These are phyloP conservation scores for Coelastrella sp. DNA, from an alignment of 139 green algal species.

Conservation along the genomic window DNA sequence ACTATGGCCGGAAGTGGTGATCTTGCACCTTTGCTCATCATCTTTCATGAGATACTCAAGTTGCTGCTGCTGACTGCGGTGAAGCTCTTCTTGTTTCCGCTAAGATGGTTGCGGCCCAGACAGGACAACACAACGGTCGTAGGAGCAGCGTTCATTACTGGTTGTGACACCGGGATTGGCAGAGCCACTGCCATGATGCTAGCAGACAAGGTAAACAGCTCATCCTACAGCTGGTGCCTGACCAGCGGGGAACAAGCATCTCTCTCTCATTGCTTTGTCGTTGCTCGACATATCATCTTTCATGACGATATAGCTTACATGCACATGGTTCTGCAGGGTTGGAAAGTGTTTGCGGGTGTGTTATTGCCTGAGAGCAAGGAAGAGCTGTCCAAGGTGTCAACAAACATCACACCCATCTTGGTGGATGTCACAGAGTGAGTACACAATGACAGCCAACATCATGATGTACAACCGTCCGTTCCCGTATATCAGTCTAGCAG, in stretches of 20 bases:
- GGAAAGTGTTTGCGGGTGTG: conserved; percentile 8
- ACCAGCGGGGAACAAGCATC: no score
- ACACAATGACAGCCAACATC: no score
- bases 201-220: conserved; percentile 18
- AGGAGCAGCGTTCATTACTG: background rate
- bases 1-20: background rate
- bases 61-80: background rate
- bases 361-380: background rate
- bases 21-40: background rate
- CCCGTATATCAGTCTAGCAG: no score
- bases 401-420: background rate
- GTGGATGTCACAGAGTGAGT: conserved; percentile 7
- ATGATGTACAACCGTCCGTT: no score
- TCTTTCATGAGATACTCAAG: background rate
- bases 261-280: no score
- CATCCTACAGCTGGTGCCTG: no score
- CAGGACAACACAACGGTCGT: no score
- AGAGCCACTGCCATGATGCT: background rate
- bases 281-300: no score
- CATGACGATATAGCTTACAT: no score
- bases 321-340: conserved; percentile 9
- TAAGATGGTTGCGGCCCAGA: no score
- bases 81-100: background rate
- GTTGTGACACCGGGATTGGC: conserved; percentile 16
- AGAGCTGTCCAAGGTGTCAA: background rate